Conservation (phyloP, 2,329 filamentous ascomycete genomes). For the Fusarium heterosporum region DNA sequence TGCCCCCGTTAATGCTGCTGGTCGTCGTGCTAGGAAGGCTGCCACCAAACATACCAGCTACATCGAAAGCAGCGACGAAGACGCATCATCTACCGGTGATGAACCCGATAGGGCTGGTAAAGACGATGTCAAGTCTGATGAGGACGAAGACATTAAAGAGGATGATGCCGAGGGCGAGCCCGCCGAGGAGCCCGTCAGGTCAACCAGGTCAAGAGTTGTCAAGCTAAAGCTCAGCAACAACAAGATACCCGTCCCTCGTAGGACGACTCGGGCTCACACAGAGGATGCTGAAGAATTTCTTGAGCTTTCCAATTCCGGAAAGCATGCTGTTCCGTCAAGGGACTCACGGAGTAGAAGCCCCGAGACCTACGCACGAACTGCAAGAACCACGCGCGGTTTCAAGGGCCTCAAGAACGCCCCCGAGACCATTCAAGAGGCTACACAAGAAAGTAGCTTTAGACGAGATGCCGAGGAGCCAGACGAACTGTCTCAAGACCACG, state of each 20-base stretch:
- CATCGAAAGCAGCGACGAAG: constrained; percentile 59
- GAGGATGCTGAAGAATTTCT: constrained; percentile 67
- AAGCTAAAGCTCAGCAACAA: constrained; percentile 58
- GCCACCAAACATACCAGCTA: constrained; percentile 61
- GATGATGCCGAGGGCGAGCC: constrained; percentile 44
- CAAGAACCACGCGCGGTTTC: constrained; percentile 60
- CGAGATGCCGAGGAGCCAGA: constrained; percentile 54
- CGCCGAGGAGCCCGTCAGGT: constrained; percentile 38
- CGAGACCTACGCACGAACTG: constrained; percentile 59
- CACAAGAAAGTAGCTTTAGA: constrained; percentile 62
- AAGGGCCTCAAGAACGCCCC: constrained; percentile 64
- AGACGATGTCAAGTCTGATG: constrained; percentile 45
- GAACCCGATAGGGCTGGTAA: constrained; percentile 46
- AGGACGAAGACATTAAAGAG: constrained; percentile 46
- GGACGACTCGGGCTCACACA: constrained; percentile 65
- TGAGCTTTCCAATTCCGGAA: constrained; percentile 71
- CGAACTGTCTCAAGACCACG: constrained; percentile 53
- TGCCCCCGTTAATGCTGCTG: constrained; percentile 59
- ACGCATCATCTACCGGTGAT: constrained; percentile 49
- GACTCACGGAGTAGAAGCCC: constrained; percentile 68
- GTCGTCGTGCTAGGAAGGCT: constrained; percentile 61
- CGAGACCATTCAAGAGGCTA: constrained; percentile 64
- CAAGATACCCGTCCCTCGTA: constrained; percentile 54
- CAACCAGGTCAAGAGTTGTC: constrained; percentile 55
- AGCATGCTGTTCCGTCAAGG: constrained; percentile 62